These are phyloP conservation scores for Colletotrichum cordylinicola DNA, from an alignment of 2,329 filamentous ascomycete genomes.

Conservation along the genomic window DNA sequence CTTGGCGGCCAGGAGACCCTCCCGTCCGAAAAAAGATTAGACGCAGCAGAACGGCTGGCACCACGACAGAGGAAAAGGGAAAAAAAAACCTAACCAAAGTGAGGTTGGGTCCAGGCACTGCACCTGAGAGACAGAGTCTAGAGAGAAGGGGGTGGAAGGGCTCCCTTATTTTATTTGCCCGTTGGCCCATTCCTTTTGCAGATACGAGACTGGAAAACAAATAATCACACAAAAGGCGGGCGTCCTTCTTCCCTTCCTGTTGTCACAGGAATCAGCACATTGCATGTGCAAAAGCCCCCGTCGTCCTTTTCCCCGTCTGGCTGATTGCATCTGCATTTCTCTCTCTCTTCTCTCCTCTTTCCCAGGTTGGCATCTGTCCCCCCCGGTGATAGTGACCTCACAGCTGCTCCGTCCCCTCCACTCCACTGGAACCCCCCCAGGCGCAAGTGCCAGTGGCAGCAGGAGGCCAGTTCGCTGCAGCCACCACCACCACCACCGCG, in stretches of 20 bases:
- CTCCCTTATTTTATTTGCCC: constrained; percentile 2
- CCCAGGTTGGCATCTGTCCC: neutral
- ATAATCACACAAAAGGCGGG: constrained; percentile 11
- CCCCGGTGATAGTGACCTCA: neutral
- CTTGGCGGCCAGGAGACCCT: constrained; percentile 9
- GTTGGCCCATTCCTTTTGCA: constrained; percentile 1
- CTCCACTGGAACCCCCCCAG: neutral
- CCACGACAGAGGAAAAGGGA: neutral
- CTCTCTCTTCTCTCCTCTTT: neutral
- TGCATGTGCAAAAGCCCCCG: neutral
- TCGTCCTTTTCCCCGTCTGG: neutral
- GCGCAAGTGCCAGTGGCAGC: constrained; percentile 1
- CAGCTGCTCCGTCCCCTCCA: neutral
- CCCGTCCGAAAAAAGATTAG: constrained; percentile 11
- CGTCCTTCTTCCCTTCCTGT: neutral
- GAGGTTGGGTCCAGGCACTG: neutral
- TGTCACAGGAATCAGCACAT: neutral
- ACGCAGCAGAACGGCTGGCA: neutral
- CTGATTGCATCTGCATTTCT: neutral
- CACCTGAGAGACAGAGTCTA: neutral
- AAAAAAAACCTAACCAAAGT: neutral
- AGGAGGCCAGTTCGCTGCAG: constrained; percentile 1
- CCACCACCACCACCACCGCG: neutral
- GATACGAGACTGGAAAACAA: constrained; percentile 3
- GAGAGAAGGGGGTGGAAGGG: neutral